phyloP scores from a whole-genome alignment of 345 rosid genomes.

The Combretum micranthum region DNA sequence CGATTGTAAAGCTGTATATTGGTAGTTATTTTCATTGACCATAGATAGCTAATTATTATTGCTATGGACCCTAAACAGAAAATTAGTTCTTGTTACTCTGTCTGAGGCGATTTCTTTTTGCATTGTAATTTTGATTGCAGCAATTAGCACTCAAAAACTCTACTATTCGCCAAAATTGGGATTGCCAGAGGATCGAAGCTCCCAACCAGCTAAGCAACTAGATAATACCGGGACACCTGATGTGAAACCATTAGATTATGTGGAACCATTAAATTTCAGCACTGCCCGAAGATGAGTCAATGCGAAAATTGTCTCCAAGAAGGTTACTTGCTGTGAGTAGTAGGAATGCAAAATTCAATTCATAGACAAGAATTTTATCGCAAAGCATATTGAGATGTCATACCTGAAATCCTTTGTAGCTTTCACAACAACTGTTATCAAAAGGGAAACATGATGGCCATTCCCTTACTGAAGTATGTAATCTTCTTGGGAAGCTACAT shows the following conservation, averaged over 20 bases:
- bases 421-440: constrained; percentile 53
- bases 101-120: background rate
- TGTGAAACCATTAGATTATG: constrained; percentile 16
- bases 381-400: constrained; percentile 4
- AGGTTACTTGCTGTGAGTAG: constrained; percentile 59
- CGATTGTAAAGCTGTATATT: too few species aligned
- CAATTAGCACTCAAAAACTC: constrained; percentile 61
- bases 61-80: too few species aligned
- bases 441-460: constrained; percentile 46
- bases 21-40: too few species aligned
- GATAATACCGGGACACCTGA: constrained; percentile 16
- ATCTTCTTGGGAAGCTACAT: background rate
- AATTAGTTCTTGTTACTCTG: background rate
- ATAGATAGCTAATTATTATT: too few species aligned
- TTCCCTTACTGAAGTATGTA: constrained; percentile 50
- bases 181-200: constrained; percentile 30
- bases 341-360: constrained; percentile 7
- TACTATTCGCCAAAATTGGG: constrained; percentile 54
- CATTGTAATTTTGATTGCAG: constrained; percentile 35
- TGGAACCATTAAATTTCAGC: too few species aligned
- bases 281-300: constrained; percentile 23
- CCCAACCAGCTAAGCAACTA: constrained; percentile 18
- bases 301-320: constrained; percentile 41
- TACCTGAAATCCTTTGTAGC: constrained; percentile 40
- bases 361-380: constrained; percentile 9